These are phyloP conservation scores for Mesembryanthemum crystallinum DNA, from an alignment of 148 eudicot species.

Conservation along the genomic window DNA sequence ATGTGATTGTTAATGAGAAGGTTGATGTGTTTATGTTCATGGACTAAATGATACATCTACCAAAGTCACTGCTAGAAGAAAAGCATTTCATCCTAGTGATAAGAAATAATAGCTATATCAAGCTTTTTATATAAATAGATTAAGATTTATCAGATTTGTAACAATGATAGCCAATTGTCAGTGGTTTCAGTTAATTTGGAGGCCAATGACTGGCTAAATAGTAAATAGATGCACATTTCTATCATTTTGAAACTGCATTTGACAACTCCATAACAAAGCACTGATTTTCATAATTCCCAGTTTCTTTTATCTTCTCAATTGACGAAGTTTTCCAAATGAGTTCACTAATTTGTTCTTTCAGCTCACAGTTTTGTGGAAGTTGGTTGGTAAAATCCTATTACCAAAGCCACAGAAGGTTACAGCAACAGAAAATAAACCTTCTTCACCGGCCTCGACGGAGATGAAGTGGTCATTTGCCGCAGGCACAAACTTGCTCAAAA, in stretches of 20 bases:
- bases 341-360: slow-evolving; percentile 65
- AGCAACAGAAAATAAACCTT: slow-evolving; percentile 46
- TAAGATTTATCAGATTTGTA: not conserved
- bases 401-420: slow-evolving; percentile 54
- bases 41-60: not conserved
- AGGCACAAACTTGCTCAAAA: slow-evolving; percentile 65
- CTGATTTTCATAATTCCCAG: not conserved
- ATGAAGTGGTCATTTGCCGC: slow-evolving; percentile 78
- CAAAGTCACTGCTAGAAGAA: not conserved
- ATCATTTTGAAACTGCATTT: not conserved
- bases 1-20: not conserved
- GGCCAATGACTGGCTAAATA: not conserved
- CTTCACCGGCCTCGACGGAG: slow-evolving; percentile 46
- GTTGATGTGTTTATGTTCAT: not conserved
- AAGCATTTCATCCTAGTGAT: slow-evolving; percentile 4
- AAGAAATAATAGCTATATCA: not conserved
- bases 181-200: not conserved
- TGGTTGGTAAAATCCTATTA: slow-evolving; percentile 61
- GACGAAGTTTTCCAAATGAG: slow-evolving; percentile 22
- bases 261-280: not conserved
- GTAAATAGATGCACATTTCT: not conserved
- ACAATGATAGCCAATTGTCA: not conserved
- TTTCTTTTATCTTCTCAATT: slow-evolving; percentile 5
- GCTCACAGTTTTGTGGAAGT: slow-evolving; percentile 94
- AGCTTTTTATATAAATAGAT: not conserved